Conservation (phyloP, 495 filamentous ascomycete genomes). For the Hypoxylon fuscum region DNA sequence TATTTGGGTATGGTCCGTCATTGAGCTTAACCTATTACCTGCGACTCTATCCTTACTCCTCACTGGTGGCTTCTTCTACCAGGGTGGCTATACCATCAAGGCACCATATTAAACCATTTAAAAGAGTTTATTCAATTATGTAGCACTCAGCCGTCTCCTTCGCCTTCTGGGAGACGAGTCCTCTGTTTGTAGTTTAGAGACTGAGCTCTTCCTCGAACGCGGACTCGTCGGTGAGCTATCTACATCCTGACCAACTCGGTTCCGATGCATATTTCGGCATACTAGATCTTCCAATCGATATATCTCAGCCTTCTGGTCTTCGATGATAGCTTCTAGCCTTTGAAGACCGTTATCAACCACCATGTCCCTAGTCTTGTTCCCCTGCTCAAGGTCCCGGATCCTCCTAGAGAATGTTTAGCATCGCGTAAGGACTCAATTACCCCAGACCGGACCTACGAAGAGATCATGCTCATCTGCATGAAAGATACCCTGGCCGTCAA, state of each 20-base stretch:
- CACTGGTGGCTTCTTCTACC: conserved; percentile 73
- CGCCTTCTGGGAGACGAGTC: conserved; percentile 4
- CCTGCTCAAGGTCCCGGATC: conserved; percentile 43
- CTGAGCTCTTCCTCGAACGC: conserved; percentile 5
- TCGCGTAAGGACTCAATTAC: neutral
- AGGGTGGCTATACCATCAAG: conserved; percentile 68
- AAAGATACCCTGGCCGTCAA: conserved; percentile 50
- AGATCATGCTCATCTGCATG: conserved; percentile 50
- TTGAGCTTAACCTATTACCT: conserved; percentile 80
- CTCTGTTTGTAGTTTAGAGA: neutral
- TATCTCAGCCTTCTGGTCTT: conserved; percentile 42
- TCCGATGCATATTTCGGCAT: conserved; percentile 39
- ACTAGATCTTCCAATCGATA: conserved; percentile 43
- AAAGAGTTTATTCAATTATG: neutral
- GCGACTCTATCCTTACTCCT: conserved; percentile 68
- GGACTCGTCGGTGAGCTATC: conserved; percentile 17
- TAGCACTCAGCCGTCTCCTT: conserved; percentile 12
- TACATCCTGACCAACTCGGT: conserved; percentile 16
- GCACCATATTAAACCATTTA: conserved; percentile 29
- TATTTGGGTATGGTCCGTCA: conserved; percentile 91
- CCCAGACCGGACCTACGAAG: conserved; percentile 41
- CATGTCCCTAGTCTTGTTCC: conserved; percentile 30
- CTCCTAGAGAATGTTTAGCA: conserved; percentile 22
- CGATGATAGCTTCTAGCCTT: conserved; percentile 38
- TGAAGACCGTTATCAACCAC: conserved; percentile 26